phyloP scores from a whole-genome alignment of 139 green algal genomes.

The Volvox africanus region DNA sequence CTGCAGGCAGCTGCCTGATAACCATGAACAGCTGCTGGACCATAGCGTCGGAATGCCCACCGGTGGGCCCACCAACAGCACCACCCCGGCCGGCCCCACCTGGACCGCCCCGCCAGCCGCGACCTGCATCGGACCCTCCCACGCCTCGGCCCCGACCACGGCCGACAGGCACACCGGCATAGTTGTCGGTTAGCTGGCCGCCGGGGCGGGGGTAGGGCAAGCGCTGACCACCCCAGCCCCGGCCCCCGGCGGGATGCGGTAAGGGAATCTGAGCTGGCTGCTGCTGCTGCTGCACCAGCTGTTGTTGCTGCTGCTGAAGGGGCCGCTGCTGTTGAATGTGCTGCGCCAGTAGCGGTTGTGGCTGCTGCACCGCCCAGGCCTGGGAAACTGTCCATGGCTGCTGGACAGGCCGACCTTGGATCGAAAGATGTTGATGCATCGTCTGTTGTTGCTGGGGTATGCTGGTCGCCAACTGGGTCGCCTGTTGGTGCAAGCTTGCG shows the following conservation, averaged over 20 bases:
- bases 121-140: too few species aligned
- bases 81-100: not conserved
- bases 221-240: constrained; percentile 25
- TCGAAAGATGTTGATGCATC: not conserved
- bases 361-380: not conserved
- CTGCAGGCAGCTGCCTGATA: constrained; percentile 16
- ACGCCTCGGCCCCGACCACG: not conserved
- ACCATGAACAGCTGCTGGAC: constrained; percentile 33
- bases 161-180: not conserved
- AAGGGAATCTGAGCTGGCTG: not conserved
- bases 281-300: not conserved
- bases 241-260: not conserved
- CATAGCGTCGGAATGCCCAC: constrained; percentile 22
- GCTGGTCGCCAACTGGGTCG: not conserved
- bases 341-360: too few species aligned
- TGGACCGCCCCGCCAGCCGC: constrained; percentile 40
- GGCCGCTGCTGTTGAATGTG: not conserved
- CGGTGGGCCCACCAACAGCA: not conserved
- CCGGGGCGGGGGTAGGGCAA: not conserved
- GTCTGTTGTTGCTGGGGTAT: constrained; percentile 16
- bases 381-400: not conserved
- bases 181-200: not conserved
- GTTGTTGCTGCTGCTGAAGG: not conserved
- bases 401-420: not conserved
- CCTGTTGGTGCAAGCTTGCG: not conserved